A percentile compares a stretch with the other conserved stretches of the same genome.
These are phyloP conservation scores for Populus simonii DNA, from an alignment of 345 rosid genomes.

Conservation along the genomic window DNA sequence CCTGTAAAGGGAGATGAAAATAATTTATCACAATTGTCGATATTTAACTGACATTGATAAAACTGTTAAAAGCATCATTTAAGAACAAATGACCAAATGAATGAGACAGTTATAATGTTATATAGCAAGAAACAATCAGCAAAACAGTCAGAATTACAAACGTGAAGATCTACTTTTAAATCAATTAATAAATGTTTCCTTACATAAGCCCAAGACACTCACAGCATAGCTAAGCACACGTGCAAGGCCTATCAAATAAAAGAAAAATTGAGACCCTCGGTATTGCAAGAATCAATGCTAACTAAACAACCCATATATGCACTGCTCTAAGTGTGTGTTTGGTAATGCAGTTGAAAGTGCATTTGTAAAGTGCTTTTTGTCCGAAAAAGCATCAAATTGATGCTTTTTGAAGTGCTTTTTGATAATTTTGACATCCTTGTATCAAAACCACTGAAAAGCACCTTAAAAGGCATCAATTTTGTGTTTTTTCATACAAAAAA, in stretches of 20 bases:
- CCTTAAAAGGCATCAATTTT: no score
- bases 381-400: no score
- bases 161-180: not conserved
- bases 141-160: not conserved
- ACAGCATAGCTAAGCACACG: not conserved
- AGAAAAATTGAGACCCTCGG: not conserved
- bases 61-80: not conserved
- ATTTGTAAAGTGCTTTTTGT: no score
- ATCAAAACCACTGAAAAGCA: no score
- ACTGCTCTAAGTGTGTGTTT: not conserved
- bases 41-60: not conserved
- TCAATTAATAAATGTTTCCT: not conserved
- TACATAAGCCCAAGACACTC: no score
- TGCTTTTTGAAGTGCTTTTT: no score
- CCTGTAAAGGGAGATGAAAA: conserved; percentile 40
- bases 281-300: not conserved
- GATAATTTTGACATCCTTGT: no score
- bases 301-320: not conserved
- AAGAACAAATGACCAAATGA: not conserved
- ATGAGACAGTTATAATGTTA: not conserved
- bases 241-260: not conserved
- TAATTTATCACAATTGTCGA: not conserved
- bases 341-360: no score
- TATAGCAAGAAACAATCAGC: not conserved
- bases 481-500: no score